These are phyloP conservation scores for Osmanthus fragrans DNA, from an alignment of 257 asterid species.

Conservation along the genomic window DNA sequence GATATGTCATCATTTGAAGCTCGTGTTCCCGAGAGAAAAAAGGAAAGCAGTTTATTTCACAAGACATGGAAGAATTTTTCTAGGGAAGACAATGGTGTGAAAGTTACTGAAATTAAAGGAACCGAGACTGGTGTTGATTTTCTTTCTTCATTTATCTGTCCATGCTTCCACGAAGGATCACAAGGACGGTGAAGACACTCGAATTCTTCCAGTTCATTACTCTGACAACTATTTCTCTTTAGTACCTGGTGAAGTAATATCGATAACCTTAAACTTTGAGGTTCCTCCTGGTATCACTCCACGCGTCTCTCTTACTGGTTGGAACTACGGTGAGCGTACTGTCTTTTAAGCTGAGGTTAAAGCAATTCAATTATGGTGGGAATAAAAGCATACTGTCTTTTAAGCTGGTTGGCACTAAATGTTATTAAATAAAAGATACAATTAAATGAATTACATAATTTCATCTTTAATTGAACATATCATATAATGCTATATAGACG, in stretches of 20 bases:
- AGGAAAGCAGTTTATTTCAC: conserved; percentile 36
- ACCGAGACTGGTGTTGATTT: conserved; percentile 67
- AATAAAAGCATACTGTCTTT: too few relatives aligned
- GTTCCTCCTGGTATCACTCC: conserved; percentile 68
- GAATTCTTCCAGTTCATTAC: conserved; percentile 91
- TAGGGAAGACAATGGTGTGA: conserved; percentile 21
- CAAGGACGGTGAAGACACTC: conserved; percentile 55
- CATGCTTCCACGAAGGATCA: conserved; percentile 50
- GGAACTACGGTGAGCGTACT: conserved; percentile 58
- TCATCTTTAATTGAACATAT: too few relatives aligned
- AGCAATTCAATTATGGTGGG: not conserved
- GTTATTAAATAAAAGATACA: too few relatives aligned
- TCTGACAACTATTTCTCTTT: conserved; percentile 94
- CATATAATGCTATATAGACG: too few relatives aligned
- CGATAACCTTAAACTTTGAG: conserved; percentile 65
- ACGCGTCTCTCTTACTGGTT: conserved; percentile 55
- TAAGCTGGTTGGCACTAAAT: too few relatives aligned
- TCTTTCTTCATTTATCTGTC: conserved; percentile 82
- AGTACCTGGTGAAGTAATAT: conserved; percentile 80
- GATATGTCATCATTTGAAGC: conserved; percentile 23
- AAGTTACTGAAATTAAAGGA: conserved; percentile 54
- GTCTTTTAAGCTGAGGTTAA: conserved; percentile 31
- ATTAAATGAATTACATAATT: too few relatives aligned
- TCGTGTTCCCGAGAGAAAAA: conserved; percentile 18
- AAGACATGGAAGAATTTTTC: conserved; percentile 42